Base-by-base conservation (phyloP, 495 filamentous ascomycete genomes). In the Hyaloscypha variabilis region DNA sequence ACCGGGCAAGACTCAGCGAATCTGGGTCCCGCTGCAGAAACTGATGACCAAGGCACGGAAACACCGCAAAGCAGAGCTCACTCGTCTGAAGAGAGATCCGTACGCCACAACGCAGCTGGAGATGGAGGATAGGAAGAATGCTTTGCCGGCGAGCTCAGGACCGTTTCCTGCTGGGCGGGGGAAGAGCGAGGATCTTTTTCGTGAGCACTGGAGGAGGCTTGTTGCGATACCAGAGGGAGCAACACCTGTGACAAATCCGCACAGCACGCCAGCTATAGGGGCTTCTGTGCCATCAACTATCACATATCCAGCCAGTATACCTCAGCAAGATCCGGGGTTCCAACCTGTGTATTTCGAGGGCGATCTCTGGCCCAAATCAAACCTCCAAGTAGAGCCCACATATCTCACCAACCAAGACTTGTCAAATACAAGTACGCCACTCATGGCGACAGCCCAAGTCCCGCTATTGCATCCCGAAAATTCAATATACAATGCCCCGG, bases 11-110 rank as follows among this genome's bases (percentile, higher is more conserved):
- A 78, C 75, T 34, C 63, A 74, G 55, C 77, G 77, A 51, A 72
- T 86, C 23, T 87, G 85, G 83, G 71, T 83, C 54, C 83, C 85
- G 0, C 68, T 87, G 21, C 75, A 76, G 21, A 83, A 79, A 62
- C 64, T 88, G 19, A 82, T 82, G 79, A 61, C 66, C 6, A 81
- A 82, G 67, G 83, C 82, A 8, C 74, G 74, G 34, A 74, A 71
- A 13, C 80, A 82, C 67, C 80, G 82, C 17, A 71, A 77, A 0
- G 69, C 64, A 10, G 82, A 83, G 60, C 28, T 85, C 5, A 59
- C 67, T 2, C 71, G 82, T 54, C 67, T 84, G 21, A 63, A 74
- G 13, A 24, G 11, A 8, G 69, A 83, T 68, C n/a, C 63, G 3
- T 31, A 63, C 1, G 78, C 71, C 39, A 75, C 71, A 19, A 57